Base-by-base conservation (phyloP, 805 yeast genomes). In the Candida endomychidarum region DNA sequence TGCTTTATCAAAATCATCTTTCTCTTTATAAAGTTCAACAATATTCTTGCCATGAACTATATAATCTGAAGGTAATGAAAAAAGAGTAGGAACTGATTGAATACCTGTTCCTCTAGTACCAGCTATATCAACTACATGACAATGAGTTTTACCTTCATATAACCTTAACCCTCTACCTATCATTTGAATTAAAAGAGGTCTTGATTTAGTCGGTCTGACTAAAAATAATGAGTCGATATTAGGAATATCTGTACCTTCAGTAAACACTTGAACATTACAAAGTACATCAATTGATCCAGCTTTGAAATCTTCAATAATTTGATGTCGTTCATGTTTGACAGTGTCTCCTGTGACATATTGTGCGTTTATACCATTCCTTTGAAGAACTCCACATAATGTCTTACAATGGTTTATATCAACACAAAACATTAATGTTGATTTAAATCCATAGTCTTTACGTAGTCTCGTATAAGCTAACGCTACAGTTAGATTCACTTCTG, bases 231-330 rank as follows among this genome's bases (percentile, higher is more conserved):
- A 81, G 54, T 90, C 97, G 41, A 89, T 83, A 45, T 81, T 81
- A 2, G 97, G 97, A 14, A 91, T 81, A 62, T 90, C 97, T 0
- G 97, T 88, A 0, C 98, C 98, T 58, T 90, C 98, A 0, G 96
- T 90, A 51, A 91, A 83, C 5, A 90, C 86, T 12, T 85, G 87
- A 57, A 96, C 93, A 54, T 91, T 91, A 64, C 93, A 74, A 21
- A 90, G 61, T 0, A 91, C 95, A 4, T 82, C 78, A 14, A 86
- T 69, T 11, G 71, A 55, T 0, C 93, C 89, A 0, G 61, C 50
- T 45, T 70, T 74, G 55, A 90, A 91, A 24, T 75, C 81, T 5
- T 65, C 59, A 2, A 89, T 60, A 48, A 79, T 67, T 2, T 58
- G 52, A 11, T 63, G 72, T 28, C 97, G 66, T 28, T 74, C 79